phyloP scores from a whole-genome alignment of 176 grass and related monocot species.

The Carex cristatella region DNA sequence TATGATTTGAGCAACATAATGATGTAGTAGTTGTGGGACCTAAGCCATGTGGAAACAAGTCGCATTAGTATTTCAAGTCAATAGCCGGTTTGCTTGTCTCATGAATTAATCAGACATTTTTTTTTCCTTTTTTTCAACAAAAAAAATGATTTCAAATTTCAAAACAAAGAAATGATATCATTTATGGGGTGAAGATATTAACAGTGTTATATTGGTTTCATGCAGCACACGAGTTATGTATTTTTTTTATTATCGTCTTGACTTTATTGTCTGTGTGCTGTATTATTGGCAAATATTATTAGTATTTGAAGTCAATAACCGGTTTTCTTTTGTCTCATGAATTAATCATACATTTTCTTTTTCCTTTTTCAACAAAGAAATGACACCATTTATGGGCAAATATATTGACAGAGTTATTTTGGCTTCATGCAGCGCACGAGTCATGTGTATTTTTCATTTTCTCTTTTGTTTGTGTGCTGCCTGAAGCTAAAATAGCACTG shows the following conservation, averaged over 20 bases:
- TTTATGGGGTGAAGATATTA: neutral
- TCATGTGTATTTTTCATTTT: too few species aligned
- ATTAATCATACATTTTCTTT: neutral
- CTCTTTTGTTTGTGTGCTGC: too few species aligned
- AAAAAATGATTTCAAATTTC: too few species aligned
- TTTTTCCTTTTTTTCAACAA: neutral
- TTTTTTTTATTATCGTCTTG: too few species aligned
- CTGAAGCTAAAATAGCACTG: too few species aligned
- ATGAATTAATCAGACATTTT: neutral
- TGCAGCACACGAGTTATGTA: too few species aligned
- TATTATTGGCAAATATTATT: too few species aligned
- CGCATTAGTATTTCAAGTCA: neutral
- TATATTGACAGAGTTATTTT: too few species aligned
- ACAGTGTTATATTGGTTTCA: too few species aligned
- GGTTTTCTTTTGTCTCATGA: neutral
- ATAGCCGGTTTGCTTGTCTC: neutral
- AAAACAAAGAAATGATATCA: neutral
- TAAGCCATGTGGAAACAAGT: constrained; percentile 16
- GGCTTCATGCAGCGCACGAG: too few species aligned
- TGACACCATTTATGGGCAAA: neutral
- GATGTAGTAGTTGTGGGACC: constrained; percentile 4
- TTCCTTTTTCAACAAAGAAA: neutral
- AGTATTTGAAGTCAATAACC: neutral
- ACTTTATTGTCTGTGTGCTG: too few species aligned
- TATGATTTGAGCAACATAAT: constrained; percentile 13